A percentile compares a stretch with the other conserved stretches of the same genome.
phyloP scores from a whole-genome alignment of 2,329 filamentous ascomycete species.

The Penicillium expansum region DNA sequence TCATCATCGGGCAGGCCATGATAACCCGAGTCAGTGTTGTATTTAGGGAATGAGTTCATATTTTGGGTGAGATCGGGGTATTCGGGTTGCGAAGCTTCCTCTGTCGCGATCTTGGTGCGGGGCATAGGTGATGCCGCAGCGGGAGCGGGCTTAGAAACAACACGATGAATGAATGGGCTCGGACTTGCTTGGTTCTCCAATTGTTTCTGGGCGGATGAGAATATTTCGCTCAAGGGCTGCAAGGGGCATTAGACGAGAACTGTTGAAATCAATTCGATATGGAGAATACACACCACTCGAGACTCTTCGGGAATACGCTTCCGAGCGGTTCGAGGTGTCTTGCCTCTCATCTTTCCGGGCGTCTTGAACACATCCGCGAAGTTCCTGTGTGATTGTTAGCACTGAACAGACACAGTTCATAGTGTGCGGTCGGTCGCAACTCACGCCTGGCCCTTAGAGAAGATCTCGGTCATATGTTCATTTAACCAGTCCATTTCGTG shows the following conservation, averaged over 20 bases:
- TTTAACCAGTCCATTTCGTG: slow-evolving; percentile 98
- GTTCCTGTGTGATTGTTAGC: slow-evolving; percentile 60
- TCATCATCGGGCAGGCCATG: slow-evolving; percentile 46
- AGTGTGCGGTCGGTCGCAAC: slow-evolving; percentile 37
- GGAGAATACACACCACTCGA: slow-evolving; percentile 41
- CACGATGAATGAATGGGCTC: slow-evolving; percentile 35
- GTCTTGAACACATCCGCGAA: slow-evolving; percentile 91
- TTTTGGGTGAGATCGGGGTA: slow-evolving; percentile 33
- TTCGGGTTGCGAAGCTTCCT: slow-evolving; percentile 25
- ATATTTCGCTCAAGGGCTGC: slow-evolving; percentile 50
- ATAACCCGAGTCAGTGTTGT: slow-evolving; percentile 49
- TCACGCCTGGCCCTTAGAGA: slow-evolving; percentile 81
- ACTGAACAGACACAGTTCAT: background rate
- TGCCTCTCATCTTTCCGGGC: slow-evolving; percentile 49
- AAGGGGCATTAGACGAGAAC: slow-evolving; percentile 8
- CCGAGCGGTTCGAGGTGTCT: slow-evolving; percentile 47
- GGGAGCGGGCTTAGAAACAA: slow-evolving; percentile 32
- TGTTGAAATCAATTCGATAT: slow-evolving; percentile 5
- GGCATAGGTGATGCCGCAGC: slow-evolving; percentile 16
- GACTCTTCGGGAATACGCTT: slow-evolving; percentile 44
- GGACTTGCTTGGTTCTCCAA: slow-evolving; percentile 34
- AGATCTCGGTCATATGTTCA: slow-evolving; percentile 95
- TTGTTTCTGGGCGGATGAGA: slow-evolving; percentile 43
- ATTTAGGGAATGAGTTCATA: slow-evolving; percentile 40
- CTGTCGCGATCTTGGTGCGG: slow-evolving; percentile 16